These are phyloP conservation scores for Halteria grandinella DNA, from an alignment of 73 alveolate genomes.

Conservation along the genomic window DNA sequence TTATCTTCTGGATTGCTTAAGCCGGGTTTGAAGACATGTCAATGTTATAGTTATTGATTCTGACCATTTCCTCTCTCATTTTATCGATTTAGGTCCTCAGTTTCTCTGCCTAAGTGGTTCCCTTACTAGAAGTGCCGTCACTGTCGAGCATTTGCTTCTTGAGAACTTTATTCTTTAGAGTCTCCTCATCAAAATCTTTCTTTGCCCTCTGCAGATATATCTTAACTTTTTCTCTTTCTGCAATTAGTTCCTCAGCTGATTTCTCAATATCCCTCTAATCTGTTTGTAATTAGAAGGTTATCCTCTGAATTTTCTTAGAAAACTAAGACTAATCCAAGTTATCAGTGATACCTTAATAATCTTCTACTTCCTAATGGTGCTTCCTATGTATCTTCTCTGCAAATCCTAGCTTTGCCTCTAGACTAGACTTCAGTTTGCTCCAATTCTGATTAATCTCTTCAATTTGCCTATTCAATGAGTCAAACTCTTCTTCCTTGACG, in stretches of 20 bases:
- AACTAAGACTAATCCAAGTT: constrained; percentile 16
- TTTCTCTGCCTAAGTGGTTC: too few relatives aligned
- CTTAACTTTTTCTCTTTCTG: constrained; percentile 10
- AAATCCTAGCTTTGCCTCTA: constrained; percentile 33
- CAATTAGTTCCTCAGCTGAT: neutral
- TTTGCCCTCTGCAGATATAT: constrained; percentile 5
- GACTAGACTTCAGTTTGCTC: constrained; percentile 8
- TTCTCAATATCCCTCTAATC: constrained; percentile 5
- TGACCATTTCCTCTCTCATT: constrained; percentile 36
- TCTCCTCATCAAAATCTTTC: constrained; percentile 21
- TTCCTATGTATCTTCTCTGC: constrained; percentile 35
- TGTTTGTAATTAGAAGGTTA: constrained; percentile 11
- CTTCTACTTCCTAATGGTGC: constrained; percentile 42
- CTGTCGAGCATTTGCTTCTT: constrained; percentile 10
- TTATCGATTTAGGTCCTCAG: constrained; percentile 13
- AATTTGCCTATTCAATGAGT: neutral
- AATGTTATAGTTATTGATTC: constrained; percentile 20
- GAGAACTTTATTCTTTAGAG: neutral
- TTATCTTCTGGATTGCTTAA: constrained; percentile 10
- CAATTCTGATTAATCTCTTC: neutral
- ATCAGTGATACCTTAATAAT: constrained; percentile 4
- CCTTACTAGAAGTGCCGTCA: too few relatives aligned
- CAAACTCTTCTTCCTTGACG: constrained; percentile 17
- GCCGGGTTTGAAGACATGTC: constrained; percentile 38
- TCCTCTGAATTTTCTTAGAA: neutral